Percentiles rank a stretch among this genome's conserved stretches.
Evolutionary conservation across 2,329 filamentous ascomycete species (phyloP).

Genomic region (Aspergillus sp.): DNA sequence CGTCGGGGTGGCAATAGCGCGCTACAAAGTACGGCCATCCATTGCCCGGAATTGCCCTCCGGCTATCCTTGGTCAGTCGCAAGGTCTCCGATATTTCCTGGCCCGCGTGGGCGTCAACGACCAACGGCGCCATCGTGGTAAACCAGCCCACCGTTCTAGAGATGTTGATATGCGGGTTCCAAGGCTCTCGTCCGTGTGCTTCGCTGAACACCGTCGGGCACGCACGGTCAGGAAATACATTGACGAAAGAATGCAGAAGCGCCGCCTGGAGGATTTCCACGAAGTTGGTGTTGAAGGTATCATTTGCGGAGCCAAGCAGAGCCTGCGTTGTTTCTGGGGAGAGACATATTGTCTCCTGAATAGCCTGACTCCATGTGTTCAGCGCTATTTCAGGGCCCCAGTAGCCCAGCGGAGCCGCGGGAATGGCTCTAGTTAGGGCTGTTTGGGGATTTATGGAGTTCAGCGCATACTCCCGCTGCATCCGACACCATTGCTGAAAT

Average conservation of each 20-base stretch:
- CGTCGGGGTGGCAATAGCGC: neutral
- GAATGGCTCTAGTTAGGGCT: neutral
- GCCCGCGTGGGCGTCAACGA: neutral
- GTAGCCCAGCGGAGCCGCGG: neutral
- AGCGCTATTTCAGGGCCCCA: neutral
- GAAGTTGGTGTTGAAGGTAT: neutral
- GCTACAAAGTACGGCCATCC: slow-evolving; percentile 7
- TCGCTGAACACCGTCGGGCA: slow-evolving; percentile 7
- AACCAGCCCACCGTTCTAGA: slow-evolving; percentile 17
- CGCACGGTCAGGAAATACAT: slow-evolving; percentile 1
- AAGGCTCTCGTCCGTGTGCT: slow-evolving; percentile 14
- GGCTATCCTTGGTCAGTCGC: neutral
- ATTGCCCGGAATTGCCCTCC: neutral
- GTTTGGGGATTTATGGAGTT: neutral
- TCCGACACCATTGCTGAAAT: slow-evolving; percentile 20
- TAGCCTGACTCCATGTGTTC: neutral
- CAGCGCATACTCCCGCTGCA: slow-evolving; percentile 7
- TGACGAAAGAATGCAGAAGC: slow-evolving; percentile 6
- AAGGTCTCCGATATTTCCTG: neutral
- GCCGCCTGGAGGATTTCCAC: slow-evolving; percentile 12
- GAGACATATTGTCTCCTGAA: neutral
- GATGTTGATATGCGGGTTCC: slow-evolving; percentile 6
- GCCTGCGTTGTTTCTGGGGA: neutral
- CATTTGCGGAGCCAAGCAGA: neutral
- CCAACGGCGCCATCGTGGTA: slow-evolving; percentile 7